phyloP scores from a whole-genome alignment of 306 rosid species.

The Fragaria iinumae region DNA sequence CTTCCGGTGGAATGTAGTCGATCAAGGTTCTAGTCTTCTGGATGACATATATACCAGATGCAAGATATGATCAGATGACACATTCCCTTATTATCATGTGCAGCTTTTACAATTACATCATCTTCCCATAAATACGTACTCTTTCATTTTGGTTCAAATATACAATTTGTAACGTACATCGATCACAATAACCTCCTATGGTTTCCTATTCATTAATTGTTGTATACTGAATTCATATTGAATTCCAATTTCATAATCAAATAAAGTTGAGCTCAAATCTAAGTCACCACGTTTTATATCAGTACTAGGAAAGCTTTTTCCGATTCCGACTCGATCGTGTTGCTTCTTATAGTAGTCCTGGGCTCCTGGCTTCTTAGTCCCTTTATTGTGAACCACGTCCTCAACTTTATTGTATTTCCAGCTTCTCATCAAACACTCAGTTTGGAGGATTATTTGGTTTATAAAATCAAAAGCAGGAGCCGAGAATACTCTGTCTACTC shows the following conservation, averaged over 20 bases:
- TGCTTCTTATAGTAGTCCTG: no score
- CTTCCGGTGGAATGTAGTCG: constrained; percentile 38
- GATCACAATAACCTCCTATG: background rate
- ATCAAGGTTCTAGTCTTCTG: constrained; percentile 22
- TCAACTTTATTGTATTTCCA: no score
- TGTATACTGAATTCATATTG: background rate
- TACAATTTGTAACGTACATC: background rate
- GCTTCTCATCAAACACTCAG: no score
- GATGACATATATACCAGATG: background rate
- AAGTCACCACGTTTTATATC: background rate
- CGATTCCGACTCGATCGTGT: no score
- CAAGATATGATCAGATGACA: constrained; percentile 2
- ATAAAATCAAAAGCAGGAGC: no score
- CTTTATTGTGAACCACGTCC: no score
- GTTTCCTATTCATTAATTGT: background rate
- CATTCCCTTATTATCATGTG: background rate
- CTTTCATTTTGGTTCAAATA: background rate
- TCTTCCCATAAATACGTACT: background rate
- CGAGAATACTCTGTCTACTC: no score
- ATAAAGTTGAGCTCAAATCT: background rate
- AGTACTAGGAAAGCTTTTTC: background rate
- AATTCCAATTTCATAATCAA: background rate
- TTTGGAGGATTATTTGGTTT: no score
- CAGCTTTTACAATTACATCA: background rate
- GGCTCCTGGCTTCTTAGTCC: no score